Conservation (phyloP, 257 asterid genomes). For the Fraxinus cuspidata region DNA sequence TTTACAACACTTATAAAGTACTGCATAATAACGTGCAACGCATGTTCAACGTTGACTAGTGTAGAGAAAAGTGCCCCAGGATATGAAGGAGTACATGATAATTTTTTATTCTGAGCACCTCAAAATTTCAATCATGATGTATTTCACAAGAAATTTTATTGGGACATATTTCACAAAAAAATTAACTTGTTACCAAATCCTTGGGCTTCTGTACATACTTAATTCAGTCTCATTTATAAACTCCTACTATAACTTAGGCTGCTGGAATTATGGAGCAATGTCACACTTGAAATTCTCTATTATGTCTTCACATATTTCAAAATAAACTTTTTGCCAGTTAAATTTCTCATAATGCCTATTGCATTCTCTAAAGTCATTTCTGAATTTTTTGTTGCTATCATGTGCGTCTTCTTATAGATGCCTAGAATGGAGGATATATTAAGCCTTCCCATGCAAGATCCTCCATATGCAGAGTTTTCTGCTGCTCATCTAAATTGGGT, state of each 20-base stretch:
- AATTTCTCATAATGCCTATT: background rate
- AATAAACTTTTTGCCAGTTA: background rate
- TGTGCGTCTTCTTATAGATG: constrained; percentile 27
- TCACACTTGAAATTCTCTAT: background rate
- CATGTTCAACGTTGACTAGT: too few relatives aligned
- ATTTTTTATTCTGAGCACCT: background rate
- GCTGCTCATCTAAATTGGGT: constrained; percentile 58
- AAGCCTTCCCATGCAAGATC: constrained; percentile 57
- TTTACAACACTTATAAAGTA: too few relatives aligned
- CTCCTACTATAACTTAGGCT: background rate
- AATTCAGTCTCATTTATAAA: background rate
- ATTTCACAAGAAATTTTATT: background rate
- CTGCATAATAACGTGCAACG: too few relatives aligned
- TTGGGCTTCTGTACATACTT: background rate
- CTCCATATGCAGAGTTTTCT: constrained; percentile 47
- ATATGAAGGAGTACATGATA: background rate
- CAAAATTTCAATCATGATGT: background rate
- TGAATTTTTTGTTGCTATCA: background rate
- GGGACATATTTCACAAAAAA: background rate
- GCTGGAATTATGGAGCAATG: background rate
- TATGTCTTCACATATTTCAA: background rate
- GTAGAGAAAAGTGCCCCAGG: background rate
- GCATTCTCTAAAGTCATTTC: constrained; percentile 9
- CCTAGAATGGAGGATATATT: constrained; percentile 63
- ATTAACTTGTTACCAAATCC: background rate